A percentile compares a stretch with the other conserved stretches of the same genome.
Conservation (phyloP, 768 basidiomycete genomes). For the Chalciporus pseudorubinellus region DNA sequence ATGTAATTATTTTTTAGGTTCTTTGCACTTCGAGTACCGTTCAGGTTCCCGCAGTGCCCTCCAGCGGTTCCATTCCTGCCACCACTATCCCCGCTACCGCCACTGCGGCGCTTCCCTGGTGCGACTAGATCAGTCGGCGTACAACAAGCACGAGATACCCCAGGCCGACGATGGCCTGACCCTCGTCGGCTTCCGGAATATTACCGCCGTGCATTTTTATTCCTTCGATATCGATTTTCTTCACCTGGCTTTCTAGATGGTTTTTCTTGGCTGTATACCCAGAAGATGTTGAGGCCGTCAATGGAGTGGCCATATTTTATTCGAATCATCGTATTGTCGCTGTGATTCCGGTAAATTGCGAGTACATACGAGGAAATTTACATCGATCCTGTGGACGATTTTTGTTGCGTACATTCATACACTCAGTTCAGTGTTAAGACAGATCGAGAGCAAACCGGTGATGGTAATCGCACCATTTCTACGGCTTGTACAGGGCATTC, state of each 20-base stretch:
- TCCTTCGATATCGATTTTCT: conserved; percentile 3
- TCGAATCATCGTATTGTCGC: conserved; percentile 12
- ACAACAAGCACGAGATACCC: conserved; percentile 3
- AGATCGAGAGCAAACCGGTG: too few species aligned
- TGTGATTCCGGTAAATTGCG: conserved; percentile 27
- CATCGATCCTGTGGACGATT: conserved; percentile 15
- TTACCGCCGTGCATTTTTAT: background rate
- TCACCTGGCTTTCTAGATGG: background rate
- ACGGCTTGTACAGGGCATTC: too few species aligned
- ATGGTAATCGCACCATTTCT: too few species aligned
- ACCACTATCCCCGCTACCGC: conserved; percentile 26
- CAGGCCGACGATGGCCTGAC: conserved; percentile 24
- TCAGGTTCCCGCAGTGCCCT: conserved; percentile 42
- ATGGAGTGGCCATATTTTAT: conserved; percentile 9
- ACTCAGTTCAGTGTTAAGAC: too few species aligned
- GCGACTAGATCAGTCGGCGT: conserved; percentile 38
- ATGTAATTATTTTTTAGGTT: conserved; percentile 35
- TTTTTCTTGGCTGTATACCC: conserved; percentile 27
- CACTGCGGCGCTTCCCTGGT: conserved; percentile 43
- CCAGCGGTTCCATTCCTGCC: conserved; percentile 31
- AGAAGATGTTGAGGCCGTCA: background rate
- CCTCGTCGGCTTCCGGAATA: too few species aligned
- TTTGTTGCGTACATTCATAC: background rate
- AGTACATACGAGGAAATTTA: conserved; percentile 21
- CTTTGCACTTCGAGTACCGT: conserved; percentile 48